These are phyloP conservation scores for Aspergillus alliaceus DNA, from an alignment of 2,329 filamentous ascomycete genomes.

Conservation along the genomic window DNA sequence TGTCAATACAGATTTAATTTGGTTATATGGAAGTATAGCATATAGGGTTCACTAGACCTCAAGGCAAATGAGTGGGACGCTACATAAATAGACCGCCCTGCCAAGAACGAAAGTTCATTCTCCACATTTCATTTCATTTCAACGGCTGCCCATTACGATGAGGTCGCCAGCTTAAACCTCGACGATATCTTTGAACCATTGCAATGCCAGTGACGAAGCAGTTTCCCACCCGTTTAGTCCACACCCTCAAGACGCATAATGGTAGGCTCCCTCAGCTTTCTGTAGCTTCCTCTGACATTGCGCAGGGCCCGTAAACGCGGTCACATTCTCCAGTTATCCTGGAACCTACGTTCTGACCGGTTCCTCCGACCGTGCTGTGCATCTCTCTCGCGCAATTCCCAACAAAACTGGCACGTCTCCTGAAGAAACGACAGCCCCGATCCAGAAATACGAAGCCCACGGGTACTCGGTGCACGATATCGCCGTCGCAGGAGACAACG, in stretches of 20 bases:
- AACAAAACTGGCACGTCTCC: slow-evolving; percentile 34
- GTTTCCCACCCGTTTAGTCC: slow-evolving; percentile 42
- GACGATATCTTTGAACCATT: neutral
- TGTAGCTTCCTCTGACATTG: neutral
- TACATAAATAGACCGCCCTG: neutral
- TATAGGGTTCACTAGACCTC: neutral
- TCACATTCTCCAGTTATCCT: slow-evolving; percentile 70
- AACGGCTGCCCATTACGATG: neutral
- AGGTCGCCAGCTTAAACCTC: neutral
- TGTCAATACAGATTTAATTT: slow-evolving; percentile 42
- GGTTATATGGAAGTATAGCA: neutral
- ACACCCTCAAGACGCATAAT: slow-evolving; percentile 47
- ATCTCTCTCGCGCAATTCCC: slow-evolving; percentile 71
- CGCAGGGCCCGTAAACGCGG: slow-evolving; percentile 68
- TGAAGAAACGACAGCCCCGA: slow-evolving; percentile 53
- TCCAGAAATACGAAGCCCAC: slow-evolving; percentile 87
- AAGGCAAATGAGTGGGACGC: neutral
- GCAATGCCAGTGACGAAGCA: slow-evolving; percentile 30
- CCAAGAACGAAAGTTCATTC: neutral
- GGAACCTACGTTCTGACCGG: slow-evolving; percentile 82
- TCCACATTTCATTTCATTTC: neutral
- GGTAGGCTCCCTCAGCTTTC: slow-evolving; percentile 24
- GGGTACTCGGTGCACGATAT: slow-evolving; percentile 90
- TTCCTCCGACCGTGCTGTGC: slow-evolving; percentile 78
- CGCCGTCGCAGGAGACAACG: slow-evolving; percentile 71